These are phyloP conservation scores for Theileria equi DNA, from an alignment of 169 alveolate species.

Conservation along the genomic window DNA sequence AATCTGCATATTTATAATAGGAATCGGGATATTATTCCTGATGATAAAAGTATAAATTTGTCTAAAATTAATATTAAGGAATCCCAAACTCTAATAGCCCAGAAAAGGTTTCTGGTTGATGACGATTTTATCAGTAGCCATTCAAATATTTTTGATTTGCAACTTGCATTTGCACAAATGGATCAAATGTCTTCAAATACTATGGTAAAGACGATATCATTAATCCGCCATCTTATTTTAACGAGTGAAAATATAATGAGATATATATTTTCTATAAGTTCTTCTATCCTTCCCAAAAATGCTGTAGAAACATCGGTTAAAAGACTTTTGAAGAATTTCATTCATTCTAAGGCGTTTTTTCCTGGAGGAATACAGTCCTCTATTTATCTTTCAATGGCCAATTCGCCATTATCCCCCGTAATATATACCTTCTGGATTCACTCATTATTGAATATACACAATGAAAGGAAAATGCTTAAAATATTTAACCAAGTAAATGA, in stretches of 20 bases:
- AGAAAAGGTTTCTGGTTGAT: not conserved
- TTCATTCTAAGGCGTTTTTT: not conserved
- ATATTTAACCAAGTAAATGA: too few species aligned
- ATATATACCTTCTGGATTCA: constrained; percentile 18
- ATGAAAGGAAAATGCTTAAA: too few species aligned
- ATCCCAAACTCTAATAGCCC: not conserved
- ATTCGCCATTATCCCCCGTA: constrained; percentile 45
- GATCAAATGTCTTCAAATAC: not conserved
- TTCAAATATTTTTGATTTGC: not conserved
- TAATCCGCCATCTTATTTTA: constrained; percentile 27
- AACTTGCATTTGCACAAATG: not conserved
- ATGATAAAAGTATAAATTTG: not conserved
- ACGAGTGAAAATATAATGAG: too few species aligned
- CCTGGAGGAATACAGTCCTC: not conserved
- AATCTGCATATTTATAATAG: too few species aligned
- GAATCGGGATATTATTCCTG: too few species aligned
- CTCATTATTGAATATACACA: constrained; percentile 4
- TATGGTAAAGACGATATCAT: not conserved
- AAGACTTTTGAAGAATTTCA: constrained; percentile 2
- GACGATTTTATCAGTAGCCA: not conserved
- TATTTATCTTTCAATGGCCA: constrained; percentile 4
- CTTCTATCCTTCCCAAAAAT: constrained; percentile 8
- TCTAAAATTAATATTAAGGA: not conserved
- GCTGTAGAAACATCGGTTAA: not conserved
- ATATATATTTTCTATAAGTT: not conserved